Evolutionary conservation across 805 yeast species (phyloP).

Genomic region (Kregervanrija delftensis): DNA sequence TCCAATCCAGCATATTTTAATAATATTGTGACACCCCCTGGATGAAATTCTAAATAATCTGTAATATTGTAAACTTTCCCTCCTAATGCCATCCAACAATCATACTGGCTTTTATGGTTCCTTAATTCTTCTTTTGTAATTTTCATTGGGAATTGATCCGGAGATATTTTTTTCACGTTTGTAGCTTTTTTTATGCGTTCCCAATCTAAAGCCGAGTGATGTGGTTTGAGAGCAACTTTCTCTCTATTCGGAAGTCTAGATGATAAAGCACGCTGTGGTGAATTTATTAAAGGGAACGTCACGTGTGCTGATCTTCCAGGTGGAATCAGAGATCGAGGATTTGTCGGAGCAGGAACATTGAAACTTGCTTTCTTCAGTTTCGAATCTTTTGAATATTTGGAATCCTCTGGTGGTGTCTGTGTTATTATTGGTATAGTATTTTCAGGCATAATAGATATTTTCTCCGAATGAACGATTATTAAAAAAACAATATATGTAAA

Average conservation of each 20-base stretch:
- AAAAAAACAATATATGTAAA: no score
- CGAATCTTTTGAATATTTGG: neutral
- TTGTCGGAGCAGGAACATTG: neutral
- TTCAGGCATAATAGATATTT: no score
- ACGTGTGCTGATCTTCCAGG: neutral
- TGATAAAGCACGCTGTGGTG: constrained; percentile 15
- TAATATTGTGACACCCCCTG: constrained; percentile 82
- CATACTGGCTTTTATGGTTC: constrained; percentile 49
- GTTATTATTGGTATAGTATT: no score
- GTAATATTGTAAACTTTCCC: constrained; percentile 86
- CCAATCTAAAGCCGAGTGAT: constrained; percentile 87
- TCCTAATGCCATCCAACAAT: constrained; percentile 80
- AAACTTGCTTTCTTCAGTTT: neutral
- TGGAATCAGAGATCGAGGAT: neutral
- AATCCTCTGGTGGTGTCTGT: no score
- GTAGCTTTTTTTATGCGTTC: constrained; percentile 48
- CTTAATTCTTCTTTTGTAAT: constrained; percentile 52
- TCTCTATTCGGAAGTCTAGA: constrained; percentile 21
- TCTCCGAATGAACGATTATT: no score
- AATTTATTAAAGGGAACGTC: constrained; percentile 13
- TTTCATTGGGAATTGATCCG: constrained; percentile 43
- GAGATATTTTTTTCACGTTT: constrained; percentile 46
- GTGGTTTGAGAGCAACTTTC: constrained; percentile 66
- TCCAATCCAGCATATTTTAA: constrained; percentile 79
- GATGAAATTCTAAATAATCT: constrained; percentile 77